Base-by-base conservation (phyloP, 2,329 filamentous ascomycete species). In the Capronia epimyces region DNA sequence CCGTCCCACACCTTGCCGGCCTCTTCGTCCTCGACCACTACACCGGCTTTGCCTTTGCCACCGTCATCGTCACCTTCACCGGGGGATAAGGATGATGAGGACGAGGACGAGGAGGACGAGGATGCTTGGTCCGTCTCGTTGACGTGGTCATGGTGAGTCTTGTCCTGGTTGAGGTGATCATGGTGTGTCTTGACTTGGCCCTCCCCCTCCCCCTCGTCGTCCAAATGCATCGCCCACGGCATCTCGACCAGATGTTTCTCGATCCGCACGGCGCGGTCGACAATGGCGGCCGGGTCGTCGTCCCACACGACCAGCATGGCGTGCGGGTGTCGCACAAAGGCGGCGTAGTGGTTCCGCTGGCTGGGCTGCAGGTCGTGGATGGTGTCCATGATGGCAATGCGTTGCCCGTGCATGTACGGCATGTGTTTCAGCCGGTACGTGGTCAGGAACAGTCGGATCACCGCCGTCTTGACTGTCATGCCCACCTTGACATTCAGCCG, bases 401-500 rank as follows among this genome's bases (percentile, higher is more conserved):
- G 77, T 18, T 83, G 71, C 2, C 78, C 79, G 21, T 52, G 41
- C 27, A 22, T 22, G 48, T 76, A 71, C 9, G 82, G 80, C 8
- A 86, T 78, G 56, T 77, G 81, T n/a, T 77, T 69, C n/a, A 70
- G 58, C 24, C 74, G 69, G 45, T 70, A 74, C 43, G 71, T 67
- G 48, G 75, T 67, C 5, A 84, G 68, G 56, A 86, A 75, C 21
- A 81, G 72, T 57, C 78, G 77, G 60, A 84, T 81, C 32, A 84
- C 77, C 52, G 76, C 73, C 2, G 81, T 85, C 62, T 79, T 82
- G 58, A 85, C 73, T 3, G 83, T 86, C 76, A 86, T 83, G 44
- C 32, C 25, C 40, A 46, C 46, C 43, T 52, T 56, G 29, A 47
- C 43, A 32, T 62, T 72, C 77, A 49, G 40, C 22, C 46, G 37